Percentiles rank a stretch among this genome's conserved stretches.
Conservation (phyloP, 352 stramenopile species). For the Blastocystis sp. region DNA sequence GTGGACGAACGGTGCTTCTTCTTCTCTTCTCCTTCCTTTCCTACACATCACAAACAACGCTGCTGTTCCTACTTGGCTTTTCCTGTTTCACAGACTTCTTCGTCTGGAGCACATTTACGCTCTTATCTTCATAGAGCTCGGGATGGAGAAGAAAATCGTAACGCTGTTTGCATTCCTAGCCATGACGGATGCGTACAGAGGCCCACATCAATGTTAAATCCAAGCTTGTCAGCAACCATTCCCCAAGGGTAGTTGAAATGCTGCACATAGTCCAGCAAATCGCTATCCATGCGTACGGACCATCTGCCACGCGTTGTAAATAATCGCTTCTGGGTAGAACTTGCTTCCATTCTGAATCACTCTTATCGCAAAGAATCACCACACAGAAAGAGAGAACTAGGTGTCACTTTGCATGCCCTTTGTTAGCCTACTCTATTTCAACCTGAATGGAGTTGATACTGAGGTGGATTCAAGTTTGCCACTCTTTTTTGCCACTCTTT, state of each 20-base stretch:
- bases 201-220: background rate
- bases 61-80: background rate
- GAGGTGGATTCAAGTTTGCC: background rate
- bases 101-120: background rate
- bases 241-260: background rate
- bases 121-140: background rate
- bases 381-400: background rate
- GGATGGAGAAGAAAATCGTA: constrained; percentile 42
- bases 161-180: constrained; percentile 43
- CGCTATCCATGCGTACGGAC: constrained; percentile 29
- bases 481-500: background rate
- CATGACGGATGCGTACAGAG: background rate
- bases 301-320: background rate
- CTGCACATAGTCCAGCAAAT: constrained; percentile 16
- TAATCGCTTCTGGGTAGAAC: background rate
- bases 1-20: constrained; percentile 2
- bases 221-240: background rate
- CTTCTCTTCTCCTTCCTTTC: constrained; percentile 36
- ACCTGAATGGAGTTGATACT: background rate
- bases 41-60: background rate
- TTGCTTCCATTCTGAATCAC: background rate
- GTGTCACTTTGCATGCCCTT: background rate
- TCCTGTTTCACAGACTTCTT: background rate
- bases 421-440: background rate
- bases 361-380: background rate